phyloP scores from a whole-genome alignment of 352 stramenopile genomes.

The Phytophthora syringae region DNA sequence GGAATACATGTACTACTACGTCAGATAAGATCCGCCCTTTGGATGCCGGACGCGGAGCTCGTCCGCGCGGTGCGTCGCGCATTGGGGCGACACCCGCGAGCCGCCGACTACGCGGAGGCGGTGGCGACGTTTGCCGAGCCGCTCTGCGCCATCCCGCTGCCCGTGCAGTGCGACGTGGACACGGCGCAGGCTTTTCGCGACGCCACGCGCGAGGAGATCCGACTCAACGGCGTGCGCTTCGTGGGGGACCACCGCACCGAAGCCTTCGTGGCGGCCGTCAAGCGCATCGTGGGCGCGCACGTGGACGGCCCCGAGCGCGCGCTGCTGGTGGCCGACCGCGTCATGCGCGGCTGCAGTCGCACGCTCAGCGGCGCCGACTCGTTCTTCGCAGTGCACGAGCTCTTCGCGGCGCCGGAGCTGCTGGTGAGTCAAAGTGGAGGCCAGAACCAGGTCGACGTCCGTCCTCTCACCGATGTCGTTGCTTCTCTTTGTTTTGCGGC shows the following conservation, averaged over 20 bases:
- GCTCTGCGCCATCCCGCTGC: slow-evolving; percentile 57
- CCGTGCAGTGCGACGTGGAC: slow-evolving; percentile 65
- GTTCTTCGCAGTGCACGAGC: slow-evolving; percentile 78
- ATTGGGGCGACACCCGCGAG: slow-evolving; percentile 42
- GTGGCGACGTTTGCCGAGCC: slow-evolving; percentile 34
- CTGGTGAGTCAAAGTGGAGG: slow-evolving; percentile 42
- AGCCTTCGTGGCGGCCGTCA: slow-evolving; percentile 76
- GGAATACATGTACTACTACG: too few relatives aligned
- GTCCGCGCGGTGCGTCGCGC: slow-evolving; percentile 45
- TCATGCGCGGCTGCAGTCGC: slow-evolving; percentile 77
- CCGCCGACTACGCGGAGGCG: slow-evolving; percentile 64
- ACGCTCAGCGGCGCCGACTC: slow-evolving; percentile 80
- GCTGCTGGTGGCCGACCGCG: slow-evolving; percentile 59
- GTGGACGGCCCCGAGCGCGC: slow-evolving; percentile 43
- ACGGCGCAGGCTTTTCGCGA: slow-evolving; percentile 77
- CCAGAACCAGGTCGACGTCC: not conserved
- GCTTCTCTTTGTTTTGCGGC: slow-evolving; percentile 2
- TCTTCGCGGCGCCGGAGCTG: slow-evolving; percentile 61
- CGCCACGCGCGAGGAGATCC: slow-evolving; percentile 71
- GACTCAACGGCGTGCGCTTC: slow-evolving; percentile 78
- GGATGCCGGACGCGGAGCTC: slow-evolving; percentile 54
- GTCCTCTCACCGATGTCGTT: slow-evolving; percentile 3
- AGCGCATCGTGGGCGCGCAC: slow-evolving; percentile 67
- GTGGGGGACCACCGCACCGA: slow-evolving; percentile 77
- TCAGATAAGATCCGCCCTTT: slow-evolving; percentile 22